Evolutionary conservation across 2,329 filamentous ascomycete genomes (phyloP).

Genomic region (Claviceps sp.): DNA sequence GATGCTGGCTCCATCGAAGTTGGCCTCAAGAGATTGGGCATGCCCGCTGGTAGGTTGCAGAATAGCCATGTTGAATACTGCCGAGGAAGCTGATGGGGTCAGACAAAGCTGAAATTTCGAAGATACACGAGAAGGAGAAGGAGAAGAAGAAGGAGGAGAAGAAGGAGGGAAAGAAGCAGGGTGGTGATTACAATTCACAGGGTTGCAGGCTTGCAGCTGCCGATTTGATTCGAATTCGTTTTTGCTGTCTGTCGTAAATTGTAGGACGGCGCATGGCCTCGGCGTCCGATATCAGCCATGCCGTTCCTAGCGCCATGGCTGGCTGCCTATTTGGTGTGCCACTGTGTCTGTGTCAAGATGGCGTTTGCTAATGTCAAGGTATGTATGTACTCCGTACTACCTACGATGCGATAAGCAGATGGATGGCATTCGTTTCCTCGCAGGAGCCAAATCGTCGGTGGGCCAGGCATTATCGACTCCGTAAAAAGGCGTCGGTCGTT

Average conservation of each 20-base stretch:
- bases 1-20: constrained; percentile 9
- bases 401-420: too few relatives aligned
- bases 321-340: too few relatives aligned
- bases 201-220: not conserved
- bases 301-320: too few relatives aligned
- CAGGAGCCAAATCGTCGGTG: not conserved
- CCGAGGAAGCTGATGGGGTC: not conserved
- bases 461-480: not conserved
- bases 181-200: not conserved
- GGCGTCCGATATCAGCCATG: not conserved
- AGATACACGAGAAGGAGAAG: not conserved
- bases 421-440: not conserved
- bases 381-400: too few relatives aligned
- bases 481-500: not conserved
- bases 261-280: not conserved
- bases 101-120: not conserved
- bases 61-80: constrained; percentile 4
- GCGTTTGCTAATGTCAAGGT: too few relatives aligned
- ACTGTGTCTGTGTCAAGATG: too few relatives aligned
- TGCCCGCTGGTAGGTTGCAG: constrained; percentile 3
- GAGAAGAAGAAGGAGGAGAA: not conserved
- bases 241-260: not conserved
- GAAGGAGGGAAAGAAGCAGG: not conserved
- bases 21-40: constrained; percentile 3
- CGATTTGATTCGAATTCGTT: not conserved